Evolutionary conservation across 1,284 basidiomycete genomes (phyloP).

Genomic region (Leccinum ponderosum): DNA sequence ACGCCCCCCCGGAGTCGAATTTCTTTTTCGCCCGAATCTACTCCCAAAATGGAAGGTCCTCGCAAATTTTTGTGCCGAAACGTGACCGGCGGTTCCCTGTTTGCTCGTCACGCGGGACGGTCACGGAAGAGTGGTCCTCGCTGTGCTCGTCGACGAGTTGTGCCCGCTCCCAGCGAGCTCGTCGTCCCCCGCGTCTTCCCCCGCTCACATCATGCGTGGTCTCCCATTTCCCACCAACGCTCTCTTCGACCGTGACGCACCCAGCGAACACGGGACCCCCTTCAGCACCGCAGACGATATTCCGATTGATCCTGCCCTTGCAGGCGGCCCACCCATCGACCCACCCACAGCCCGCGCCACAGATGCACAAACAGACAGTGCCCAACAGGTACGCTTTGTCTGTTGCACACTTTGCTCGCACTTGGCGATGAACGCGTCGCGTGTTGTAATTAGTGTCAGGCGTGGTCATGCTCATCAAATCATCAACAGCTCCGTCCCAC

Average conservation of each 20-base stretch:
- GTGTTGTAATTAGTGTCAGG: conserved; percentile 36
- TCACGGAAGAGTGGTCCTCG: conserved; percentile 32
- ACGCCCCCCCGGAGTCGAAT: conserved; percentile 6
- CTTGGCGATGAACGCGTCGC: conserved; percentile 49
- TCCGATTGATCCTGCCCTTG: conserved; percentile 72
- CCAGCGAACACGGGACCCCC: conserved; percentile 57
- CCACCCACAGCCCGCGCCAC: conserved; percentile 45
- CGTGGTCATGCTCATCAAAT: conserved; percentile 23
- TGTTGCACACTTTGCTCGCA: conserved; percentile 14
- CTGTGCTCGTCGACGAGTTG: conserved; percentile 34
- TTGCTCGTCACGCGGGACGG: conserved; percentile 34
- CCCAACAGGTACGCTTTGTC: conserved; percentile 34
- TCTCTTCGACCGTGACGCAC: conserved; percentile 48
- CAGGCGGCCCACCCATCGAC: conserved; percentile 47
- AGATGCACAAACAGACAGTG: conserved; percentile 5
- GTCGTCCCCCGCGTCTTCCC: conserved; percentile 13
- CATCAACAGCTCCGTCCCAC: conserved; percentile 20
- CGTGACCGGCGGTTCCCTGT: conserved; percentile 32
- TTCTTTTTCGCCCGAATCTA: conserved; percentile 3
- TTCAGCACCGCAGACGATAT: conserved; percentile 58
- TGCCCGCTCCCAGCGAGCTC: conserved; percentile 13
- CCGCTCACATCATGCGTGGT: conserved; percentile 49
- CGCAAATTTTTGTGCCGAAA: conserved; percentile 26
- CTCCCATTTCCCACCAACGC: conserved; percentile 56
- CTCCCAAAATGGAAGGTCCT: conserved; percentile 15